These are phyloP conservation scores for Fusarium nelsonii DNA, from an alignment of 2,329 filamentous ascomycete species.

Conservation along the genomic window DNA sequence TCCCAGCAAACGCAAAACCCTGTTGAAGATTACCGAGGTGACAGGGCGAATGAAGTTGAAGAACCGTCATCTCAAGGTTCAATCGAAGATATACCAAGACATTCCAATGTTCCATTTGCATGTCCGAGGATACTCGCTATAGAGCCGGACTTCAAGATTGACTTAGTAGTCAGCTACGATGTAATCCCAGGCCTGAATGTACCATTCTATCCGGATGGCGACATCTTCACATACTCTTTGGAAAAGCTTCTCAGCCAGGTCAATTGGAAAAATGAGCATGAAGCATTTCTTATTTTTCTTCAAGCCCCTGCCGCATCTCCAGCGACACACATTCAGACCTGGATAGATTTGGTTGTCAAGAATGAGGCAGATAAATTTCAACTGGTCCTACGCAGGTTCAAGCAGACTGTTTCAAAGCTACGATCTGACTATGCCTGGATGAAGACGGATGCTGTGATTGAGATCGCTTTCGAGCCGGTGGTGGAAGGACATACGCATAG, in stretches of 20 bases:
- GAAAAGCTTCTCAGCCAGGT: neutral
- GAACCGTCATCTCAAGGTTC: neutral
- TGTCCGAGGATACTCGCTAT: neutral
- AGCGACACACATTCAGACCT: neutral
- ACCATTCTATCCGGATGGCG: fast-evolving
- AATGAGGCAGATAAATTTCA: neutral
- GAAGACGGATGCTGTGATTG: slow-evolving; percentile 1
- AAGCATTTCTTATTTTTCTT: neutral
- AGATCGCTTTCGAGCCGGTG: slow-evolving; percentile 1
- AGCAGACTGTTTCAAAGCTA: neutral
- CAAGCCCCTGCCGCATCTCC: neutral
- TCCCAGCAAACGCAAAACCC: neutral
- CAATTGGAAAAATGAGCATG: slow-evolving; percentile 6
- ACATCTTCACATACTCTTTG: slow-evolving; percentile 6
- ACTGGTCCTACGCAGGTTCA: neutral
- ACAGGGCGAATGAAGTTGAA: neutral
- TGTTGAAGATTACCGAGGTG: fast-evolving
- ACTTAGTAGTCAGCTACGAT: slow-evolving; percentile 11
- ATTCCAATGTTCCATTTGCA: fast-evolving
- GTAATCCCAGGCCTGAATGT: neutral
- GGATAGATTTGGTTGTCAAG: neutral
- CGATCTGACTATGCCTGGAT: neutral
- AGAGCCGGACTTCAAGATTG: neutral
- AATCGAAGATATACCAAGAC: neutral
- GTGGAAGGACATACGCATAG: neutral